Evolutionary conservation across 2,329 filamentous ascomycete genomes (phyloP), one percentile per base, ranked within the genome.

Genomic region (Cordyceps farinosa): DNA sequence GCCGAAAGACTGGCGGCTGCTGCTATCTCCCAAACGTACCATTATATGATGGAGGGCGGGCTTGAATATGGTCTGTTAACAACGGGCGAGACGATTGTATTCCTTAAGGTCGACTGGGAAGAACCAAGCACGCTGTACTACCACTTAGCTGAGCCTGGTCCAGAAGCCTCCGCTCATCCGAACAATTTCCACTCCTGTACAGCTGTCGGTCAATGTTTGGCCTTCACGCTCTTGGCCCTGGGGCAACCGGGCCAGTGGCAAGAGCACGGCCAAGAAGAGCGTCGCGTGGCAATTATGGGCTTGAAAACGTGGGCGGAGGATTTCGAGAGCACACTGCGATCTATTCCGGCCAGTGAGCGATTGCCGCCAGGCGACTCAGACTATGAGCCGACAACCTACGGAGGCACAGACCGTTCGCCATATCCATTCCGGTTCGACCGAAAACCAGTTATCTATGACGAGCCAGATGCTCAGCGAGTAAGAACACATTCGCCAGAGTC

Each of bases 1-100:
- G 74, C 74, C 22, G 74, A 77, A 59, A 74, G 68, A 64, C 71
- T 79, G 5, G 70, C 77, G 0, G 73, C 75, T 9, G 75, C 79
- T 30, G 75, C 80, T 13, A 69, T 84, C 44, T 78, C 78, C 5
- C 77, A 84, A 69, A 77, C 75, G 0, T 84, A 79, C 66, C 74
- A 79, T 42, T 82, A 83, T 68, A 84, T 84, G 75, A 75, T 84
- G 11, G 67, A 78, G 56, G 70, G 70, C 15, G 77, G 81, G 0
- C 70, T 81, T 7, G 73, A 78, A 62, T 80, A 79, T 65, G 74
- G 80, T 13, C 71, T 74, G 32, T 61, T 83, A 44, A 75, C 72
- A 17, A 82, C 76, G 1, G 76, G 77, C 29, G 75, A 82, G 67
- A 72, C 74, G 2, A 76, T 76, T 53, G 74, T 81, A 36, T 81